A percentile compares a stretch with the other conserved stretches of the same genome.
Evolutionary conservation across 2,329 filamentous ascomycete species (phyloP).

Genomic region (Claviceps arundinis): DNA sequence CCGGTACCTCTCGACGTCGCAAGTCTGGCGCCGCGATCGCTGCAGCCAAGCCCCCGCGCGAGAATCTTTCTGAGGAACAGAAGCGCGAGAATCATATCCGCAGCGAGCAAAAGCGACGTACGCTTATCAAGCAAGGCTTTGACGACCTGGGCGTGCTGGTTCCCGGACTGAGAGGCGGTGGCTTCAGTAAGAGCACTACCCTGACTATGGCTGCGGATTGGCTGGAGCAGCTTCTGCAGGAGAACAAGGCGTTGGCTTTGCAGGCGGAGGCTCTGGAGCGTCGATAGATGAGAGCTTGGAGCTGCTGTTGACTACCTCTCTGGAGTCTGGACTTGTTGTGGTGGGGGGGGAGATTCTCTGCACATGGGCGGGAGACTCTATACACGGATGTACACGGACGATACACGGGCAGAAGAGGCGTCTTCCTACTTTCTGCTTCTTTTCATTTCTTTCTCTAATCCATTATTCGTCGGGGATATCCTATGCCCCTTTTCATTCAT

Average conservation of each 20-base stretch:
- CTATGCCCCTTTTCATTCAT: not conserved
- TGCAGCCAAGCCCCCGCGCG: constrained; percentile 36
- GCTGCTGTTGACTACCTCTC: too few relatives aligned
- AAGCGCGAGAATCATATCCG: constrained; percentile 78
- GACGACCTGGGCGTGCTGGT: constrained; percentile 67
- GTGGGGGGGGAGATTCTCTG: too few relatives aligned
- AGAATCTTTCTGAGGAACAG: constrained; percentile 69
- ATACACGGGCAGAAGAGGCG: too few relatives aligned
- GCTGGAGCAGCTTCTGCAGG: constrained; percentile 57
- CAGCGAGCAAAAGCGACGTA: constrained; percentile 76
- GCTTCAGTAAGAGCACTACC: constrained; percentile 73
- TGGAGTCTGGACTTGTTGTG: too few relatives aligned
- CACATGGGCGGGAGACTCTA: too few relatives aligned
- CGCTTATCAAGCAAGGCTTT: constrained; percentile 70
- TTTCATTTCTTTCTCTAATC: too few relatives aligned
- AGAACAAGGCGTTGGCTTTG: constrained; percentile 46
- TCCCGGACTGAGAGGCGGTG: constrained; percentile 58
- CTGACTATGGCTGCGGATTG: constrained; percentile 64
- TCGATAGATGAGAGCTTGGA: not conserved
- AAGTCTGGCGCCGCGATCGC: constrained; percentile 31
- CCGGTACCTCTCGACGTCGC: constrained; percentile 30
- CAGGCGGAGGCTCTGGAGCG: constrained; percentile 2
- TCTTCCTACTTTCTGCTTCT: too few relatives aligned
- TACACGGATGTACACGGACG: too few relatives aligned
- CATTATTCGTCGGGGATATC: too few relatives aligned